Percentiles rank a stretch among this genome's conserved stretches.
These are phyloP conservation scores for Xylariales sp. DNA, from an alignment of 2,329 filamentous ascomycete species.

Conservation along the genomic window DNA sequence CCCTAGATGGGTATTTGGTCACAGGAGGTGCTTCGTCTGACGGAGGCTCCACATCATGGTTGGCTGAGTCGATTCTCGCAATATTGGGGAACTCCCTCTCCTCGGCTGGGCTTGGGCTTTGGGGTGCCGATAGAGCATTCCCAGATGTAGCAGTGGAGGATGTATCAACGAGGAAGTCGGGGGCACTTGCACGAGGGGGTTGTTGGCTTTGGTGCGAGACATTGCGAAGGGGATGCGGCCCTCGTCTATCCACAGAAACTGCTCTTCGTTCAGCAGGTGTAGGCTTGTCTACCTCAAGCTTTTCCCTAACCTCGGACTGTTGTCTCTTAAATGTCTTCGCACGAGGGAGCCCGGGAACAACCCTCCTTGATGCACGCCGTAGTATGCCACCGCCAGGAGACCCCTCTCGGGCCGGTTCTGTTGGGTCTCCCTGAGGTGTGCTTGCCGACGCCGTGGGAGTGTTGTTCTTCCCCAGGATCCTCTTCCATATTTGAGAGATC, in stretches of 20 bases:
- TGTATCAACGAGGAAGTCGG: slow-evolving; percentile 35
- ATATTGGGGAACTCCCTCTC: slow-evolving; percentile 27
- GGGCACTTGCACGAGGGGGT: slow-evolving; percentile 44
- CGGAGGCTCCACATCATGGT: slow-evolving; percentile 17
- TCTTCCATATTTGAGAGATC: slow-evolving; percentile 19
- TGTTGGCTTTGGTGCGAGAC: slow-evolving; percentile 26
- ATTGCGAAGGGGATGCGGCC: slow-evolving; percentile 28
- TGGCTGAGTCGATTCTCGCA: slow-evolving; percentile 15
- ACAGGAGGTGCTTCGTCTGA: slow-evolving; percentile 22
- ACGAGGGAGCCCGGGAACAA: slow-evolving; percentile 74
- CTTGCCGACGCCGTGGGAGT: slow-evolving; percentile 15
- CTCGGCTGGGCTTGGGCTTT: slow-evolving; percentile 28
- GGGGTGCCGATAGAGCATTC: slow-evolving; percentile 23
- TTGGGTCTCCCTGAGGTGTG: slow-evolving; percentile 15
- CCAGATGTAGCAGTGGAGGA: slow-evolving; percentile 20
- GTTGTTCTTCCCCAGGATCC: slow-evolving; percentile 19
- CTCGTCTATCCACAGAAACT: slow-evolving; percentile 57
- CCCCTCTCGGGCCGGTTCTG: slow-evolving; percentile 18
- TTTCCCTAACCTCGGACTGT: slow-evolving; percentile 72
- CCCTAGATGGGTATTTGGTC: slow-evolving; percentile 18
- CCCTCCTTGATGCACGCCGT: slow-evolving; percentile 48
- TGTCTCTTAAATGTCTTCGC: slow-evolving; percentile 77
- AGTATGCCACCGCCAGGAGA: slow-evolving; percentile 28
- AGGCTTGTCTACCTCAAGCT: slow-evolving; percentile 61
- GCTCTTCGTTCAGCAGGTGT: slow-evolving; percentile 66